phyloP scores from a whole-genome alignment of 495 filamentous ascomycete genomes.

The Chaetomium tenue region DNA sequence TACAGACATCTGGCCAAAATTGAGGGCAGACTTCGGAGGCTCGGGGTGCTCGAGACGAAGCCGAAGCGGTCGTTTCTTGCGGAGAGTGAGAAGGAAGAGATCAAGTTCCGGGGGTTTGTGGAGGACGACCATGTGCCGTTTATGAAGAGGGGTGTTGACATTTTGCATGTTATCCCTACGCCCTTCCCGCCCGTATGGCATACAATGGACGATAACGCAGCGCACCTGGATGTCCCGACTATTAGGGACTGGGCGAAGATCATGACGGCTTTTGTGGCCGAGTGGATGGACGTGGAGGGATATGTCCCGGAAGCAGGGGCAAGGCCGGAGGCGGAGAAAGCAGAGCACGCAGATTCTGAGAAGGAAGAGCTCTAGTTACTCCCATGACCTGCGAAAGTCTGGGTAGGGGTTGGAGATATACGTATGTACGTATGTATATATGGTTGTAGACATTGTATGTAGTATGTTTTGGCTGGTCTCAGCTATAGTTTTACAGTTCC shows the following conservation, averaged over 20 bases:
- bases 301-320: slow-evolving; percentile 45
- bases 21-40: slow-evolving; percentile 66
- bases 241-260: slow-evolving; percentile 86
- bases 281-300: slow-evolving; percentile 91
- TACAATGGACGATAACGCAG: slow-evolving; percentile 74
- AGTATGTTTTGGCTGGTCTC: too few relatives aligned
- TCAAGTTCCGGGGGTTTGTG: slow-evolving; percentile 53
- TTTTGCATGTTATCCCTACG: slow-evolving; percentile 81
- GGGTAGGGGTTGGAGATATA: not conserved
- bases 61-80: slow-evolving; percentile 43
- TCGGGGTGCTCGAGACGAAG: slow-evolving; percentile 41
- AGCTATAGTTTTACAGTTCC: too few relatives aligned
- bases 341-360: not conserved
- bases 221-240: slow-evolving; percentile 78
- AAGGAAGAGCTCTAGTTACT: slow-evolving; percentile 30
- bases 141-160: slow-evolving; percentile 74
- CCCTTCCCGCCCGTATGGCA: slow-evolving; percentile 90
- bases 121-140: slow-evolving; percentile 92
- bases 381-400: not conserved
- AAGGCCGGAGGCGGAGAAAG: not conserved
- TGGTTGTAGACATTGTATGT: too few relatives aligned
- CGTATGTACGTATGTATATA: too few relatives aligned
- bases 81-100: slow-evolving; percentile 54
- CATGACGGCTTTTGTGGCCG: slow-evolving; percentile 77
- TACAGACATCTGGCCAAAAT: slow-evolving; percentile 67